Conservation (phyloP, 768 basidiomycete species). For the Kwoniella heveanensis region DNA sequence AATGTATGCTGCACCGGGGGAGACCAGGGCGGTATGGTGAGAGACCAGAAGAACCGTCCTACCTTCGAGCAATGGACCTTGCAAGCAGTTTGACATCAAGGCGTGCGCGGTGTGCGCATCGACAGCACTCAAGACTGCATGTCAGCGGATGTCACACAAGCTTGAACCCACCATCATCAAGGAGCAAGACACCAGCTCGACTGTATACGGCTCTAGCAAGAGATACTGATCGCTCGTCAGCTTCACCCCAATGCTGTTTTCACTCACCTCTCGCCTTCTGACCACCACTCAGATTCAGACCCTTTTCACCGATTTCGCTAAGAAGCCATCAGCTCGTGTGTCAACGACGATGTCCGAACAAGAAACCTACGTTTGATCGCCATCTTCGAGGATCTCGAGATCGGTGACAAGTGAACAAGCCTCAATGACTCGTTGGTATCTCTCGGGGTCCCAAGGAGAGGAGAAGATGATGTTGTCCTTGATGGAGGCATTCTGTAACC, state of each 20-base stretch:
- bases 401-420: slow-evolving; percentile 76
- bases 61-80: slow-evolving; percentile 73
- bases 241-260: not conserved
- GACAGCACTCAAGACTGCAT: slow-evolving; percentile 60
- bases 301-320: slow-evolving; percentile 59
- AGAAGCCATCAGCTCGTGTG: slow-evolving; percentile 35
- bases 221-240: slow-evolving; percentile 24
- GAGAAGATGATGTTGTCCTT: slow-evolving; percentile 82
- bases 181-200: slow-evolving; percentile 73
- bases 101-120: slow-evolving; percentile 84
- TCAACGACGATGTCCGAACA: slow-evolving; percentile 58
- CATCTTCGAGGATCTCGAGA: slow-evolving; percentile 66
- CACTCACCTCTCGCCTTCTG: slow-evolving; percentile 61
- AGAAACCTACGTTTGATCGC: slow-evolving; percentile 70
- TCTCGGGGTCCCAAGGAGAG: slow-evolving; percentile 69
- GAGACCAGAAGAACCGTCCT: slow-evolving; percentile 88
- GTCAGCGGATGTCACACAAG: slow-evolving; percentile 16
- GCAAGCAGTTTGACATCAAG: slow-evolving; percentile 75
- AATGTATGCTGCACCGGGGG: slow-evolving; percentile 75
- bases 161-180: slow-evolving; percentile 75
- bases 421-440: slow-evolving; percentile 77
- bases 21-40: slow-evolving; percentile 88
- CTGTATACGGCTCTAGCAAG: slow-evolving; percentile 78
- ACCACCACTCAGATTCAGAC: slow-evolving; percentile 59
- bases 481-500: slow-evolving; percentile 82